Conservation (phyloP, 108 stramenopile genomes). For the Mediolabrus comicus region DNA sequence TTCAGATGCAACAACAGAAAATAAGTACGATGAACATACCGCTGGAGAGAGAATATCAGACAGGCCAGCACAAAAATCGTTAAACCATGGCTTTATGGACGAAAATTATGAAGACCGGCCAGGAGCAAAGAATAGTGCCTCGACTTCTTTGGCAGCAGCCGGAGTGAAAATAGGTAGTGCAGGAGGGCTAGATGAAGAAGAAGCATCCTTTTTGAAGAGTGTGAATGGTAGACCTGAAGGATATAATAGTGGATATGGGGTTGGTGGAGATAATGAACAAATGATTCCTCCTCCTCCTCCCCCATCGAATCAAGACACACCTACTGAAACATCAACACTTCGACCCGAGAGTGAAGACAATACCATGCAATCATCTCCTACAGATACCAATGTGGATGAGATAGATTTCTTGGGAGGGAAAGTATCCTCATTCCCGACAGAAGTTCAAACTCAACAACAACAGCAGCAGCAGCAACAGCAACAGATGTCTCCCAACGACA, state of each 20-base stretch:
- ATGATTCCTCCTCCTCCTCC: not conserved
- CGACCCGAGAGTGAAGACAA: not conserved
- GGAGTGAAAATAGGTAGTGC: constrained; percentile 11
- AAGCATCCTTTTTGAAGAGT: constrained; percentile 27
- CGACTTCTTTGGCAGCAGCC: not conserved
- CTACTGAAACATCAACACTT: not conserved
- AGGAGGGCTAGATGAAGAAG: constrained; percentile 9
- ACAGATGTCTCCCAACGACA: not conserved
- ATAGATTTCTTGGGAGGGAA: not conserved
- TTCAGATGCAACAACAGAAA: not conserved
- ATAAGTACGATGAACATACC: constrained; percentile 1
- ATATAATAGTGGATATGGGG: not conserved
- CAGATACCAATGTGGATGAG: not conserved
- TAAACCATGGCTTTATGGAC: constrained; percentile 43
- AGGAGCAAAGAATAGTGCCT: constrained; percentile 19
- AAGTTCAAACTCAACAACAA: not conserved
- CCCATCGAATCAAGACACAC: not conserved
- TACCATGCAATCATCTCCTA: not conserved
- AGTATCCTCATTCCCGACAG: not conserved
- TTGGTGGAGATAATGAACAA: not conserved
- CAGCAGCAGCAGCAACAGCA: not conserved
- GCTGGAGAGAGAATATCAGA: constrained; percentile 29
- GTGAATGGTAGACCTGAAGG: not conserved
- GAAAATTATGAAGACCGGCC: constrained; percentile 35
- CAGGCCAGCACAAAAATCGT: constrained; percentile 21